Base-by-base conservation (phyloP, 208 protist species). In the Crithidia fasciculata region DNA sequence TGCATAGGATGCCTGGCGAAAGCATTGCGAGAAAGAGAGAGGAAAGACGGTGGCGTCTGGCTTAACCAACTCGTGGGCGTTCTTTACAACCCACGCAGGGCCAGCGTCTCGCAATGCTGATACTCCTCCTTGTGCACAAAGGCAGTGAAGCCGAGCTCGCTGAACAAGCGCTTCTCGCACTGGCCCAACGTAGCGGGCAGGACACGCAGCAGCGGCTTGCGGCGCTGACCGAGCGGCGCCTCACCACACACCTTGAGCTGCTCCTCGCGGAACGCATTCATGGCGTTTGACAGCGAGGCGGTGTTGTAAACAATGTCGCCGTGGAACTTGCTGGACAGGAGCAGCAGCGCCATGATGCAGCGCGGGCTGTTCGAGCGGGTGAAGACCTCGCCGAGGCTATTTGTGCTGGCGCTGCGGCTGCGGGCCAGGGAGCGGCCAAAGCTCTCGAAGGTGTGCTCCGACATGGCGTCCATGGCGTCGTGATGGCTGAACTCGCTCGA, bases 231-330 rank as follows among this genome's bases (percentile, higher is more conserved):
- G 4, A 49, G 2, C 15, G 59, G 58, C 10, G 18, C 60, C 4
- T 37, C 43, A 8, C n/a, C 53, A 16, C 39, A 12, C 61, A 37
- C 2, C 36, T 62, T 52, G 2, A 47, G 28, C 50, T 83, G 69
- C 49, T 75, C 54, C 5, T 73, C 60, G 36, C 80, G 80, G 12
- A 68, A 54, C 55, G 50, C 65, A 39, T 80, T 69, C 59, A 81
- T 40, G n/a, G 68, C 75, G 9, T 55, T 58, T 45, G 78, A 75
- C 13, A 88, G 72, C 18, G 79, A 85, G 5, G 50, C 67, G 28
- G 73, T 74, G 64, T 83, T 72, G 74, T 87, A 89, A 13, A 73
- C 72, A 18, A 75, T 59, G 47, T 89, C 85, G 40, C 72, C 81
- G 57, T 86, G 79, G 19, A 85, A 79, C 74, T 89, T 89, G 61